phyloP scores from a whole-genome alignment of 2,329 filamentous ascomycete genomes.

The Exophiala bonariae region DNA sequence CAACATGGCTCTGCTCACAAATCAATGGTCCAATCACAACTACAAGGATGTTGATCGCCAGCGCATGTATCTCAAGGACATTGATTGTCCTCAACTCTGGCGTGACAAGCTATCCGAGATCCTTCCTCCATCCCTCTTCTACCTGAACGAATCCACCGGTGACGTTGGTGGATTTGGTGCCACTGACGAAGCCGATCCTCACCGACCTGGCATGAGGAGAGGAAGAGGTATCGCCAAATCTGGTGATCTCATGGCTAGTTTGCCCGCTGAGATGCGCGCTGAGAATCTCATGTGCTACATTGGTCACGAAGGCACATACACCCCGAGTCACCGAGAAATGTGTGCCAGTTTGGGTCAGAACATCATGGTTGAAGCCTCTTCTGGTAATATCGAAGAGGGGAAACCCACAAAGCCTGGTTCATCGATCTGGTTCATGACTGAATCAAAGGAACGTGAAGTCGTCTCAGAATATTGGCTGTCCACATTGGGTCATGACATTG shows the following conservation, averaged over 20 bases:
- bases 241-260: constrained; percentile 91
- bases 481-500: constrained; percentile 90
- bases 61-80: constrained; percentile 92
- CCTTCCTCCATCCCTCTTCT: constrained; percentile 81
- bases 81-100: constrained; percentile 91
- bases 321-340: constrained; percentile 94
- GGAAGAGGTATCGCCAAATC: constrained; percentile 67
- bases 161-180: constrained; percentile 57
- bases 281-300: constrained; percentile 99
- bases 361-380: constrained; percentile 93
- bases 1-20: constrained; percentile 78
- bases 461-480: constrained; percentile 94
- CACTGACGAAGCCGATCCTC: constrained; percentile 45
- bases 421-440: constrained; percentile 99
- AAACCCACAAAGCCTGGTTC: constrained; percentile 75
- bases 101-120: constrained; percentile 73
- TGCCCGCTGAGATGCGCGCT: constrained; percentile 83
- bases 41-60: constrained; percentile 79
- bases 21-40: constrained; percentile 74
- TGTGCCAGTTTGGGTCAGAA: constrained; percentile 95
- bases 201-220: constrained; percentile 45
- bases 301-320: constrained; percentile 95
- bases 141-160: constrained; percentile 78
- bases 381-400: constrained; percentile 62
- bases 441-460: constrained; percentile 84